These are phyloP conservation scores for Hypoxylon sp. DNA, from an alignment of 2,329 filamentous ascomycete genomes.

Conservation along the genomic window DNA sequence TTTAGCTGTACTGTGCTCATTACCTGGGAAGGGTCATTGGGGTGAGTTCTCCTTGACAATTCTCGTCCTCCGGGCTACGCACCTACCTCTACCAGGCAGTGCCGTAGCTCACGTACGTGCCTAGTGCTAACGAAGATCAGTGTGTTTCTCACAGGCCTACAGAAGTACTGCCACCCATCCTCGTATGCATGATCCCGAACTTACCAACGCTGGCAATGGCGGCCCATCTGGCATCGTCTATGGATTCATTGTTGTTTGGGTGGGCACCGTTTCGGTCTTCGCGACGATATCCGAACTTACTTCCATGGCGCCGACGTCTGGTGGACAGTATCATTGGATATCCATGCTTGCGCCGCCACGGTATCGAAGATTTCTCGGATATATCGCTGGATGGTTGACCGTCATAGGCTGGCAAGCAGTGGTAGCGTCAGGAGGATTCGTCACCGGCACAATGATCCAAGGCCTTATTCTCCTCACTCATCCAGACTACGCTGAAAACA, in stretches of 20 bases:
- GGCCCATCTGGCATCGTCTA: slow-evolving; percentile 57
- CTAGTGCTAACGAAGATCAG: slow-evolving; percentile 21
- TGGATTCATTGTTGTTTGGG: slow-evolving; percentile 60
- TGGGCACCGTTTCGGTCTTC: slow-evolving; percentile 55
- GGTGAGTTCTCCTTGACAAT: slow-evolving; percentile 25
- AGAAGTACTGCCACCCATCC: slow-evolving; percentile 12
- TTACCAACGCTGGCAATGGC: slow-evolving; percentile 19
- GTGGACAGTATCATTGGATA: slow-evolving; percentile 39
- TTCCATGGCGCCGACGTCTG: slow-evolving; percentile 48
- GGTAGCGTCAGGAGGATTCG: slow-evolving; percentile 23
- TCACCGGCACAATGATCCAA: slow-evolving; percentile 36
- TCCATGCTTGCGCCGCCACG: slow-evolving; percentile 38
- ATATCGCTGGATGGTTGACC: slow-evolving; percentile 36
- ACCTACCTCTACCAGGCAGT: too few relatives aligned
- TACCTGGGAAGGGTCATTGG: slow-evolving; percentile 38
- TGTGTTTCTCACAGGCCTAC: slow-evolving; percentile 28
- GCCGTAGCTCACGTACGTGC: neutral
- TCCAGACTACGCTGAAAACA: slow-evolving; percentile 28
- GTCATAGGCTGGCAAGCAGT: slow-evolving; percentile 36
- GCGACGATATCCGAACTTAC: slow-evolving; percentile 56
- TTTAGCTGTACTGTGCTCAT: slow-evolving; percentile 39
- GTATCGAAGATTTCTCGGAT: slow-evolving; percentile 33
- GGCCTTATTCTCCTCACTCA: slow-evolving; percentile 33
- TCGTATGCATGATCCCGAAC: neutral
- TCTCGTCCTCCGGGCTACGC: too few relatives aligned